Evolutionary conservation across 108 stramenopile genomes (phyloP), one percentile per base, ranked within the genome.

Genomic region (Schizochytrium sp.): DNA sequence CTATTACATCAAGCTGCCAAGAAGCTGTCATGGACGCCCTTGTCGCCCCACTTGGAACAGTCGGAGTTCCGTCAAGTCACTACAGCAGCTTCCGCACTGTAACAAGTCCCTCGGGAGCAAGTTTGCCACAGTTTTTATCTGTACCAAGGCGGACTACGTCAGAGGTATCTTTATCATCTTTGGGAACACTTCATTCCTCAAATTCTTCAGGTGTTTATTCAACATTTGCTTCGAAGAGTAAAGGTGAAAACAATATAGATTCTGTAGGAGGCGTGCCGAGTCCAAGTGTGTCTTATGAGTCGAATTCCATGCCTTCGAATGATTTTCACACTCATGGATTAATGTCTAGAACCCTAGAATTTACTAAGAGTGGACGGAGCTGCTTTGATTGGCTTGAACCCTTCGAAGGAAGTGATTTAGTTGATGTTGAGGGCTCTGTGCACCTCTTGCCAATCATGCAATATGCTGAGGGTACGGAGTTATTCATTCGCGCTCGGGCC

Each of bases 371-470:
- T 12, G 64, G 64, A 15, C 64, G 64, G 19, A 83, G 28, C 5
- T 83, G 76, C 76, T 83, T 83, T 53, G 76, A 83, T 28, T 55
- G 47, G 47, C 50, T 83, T 40, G 76, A 83, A 53, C 76, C 76
- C 12, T 83, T 83, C 53, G 76, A 83, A 28, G 53, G 76, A n/a
- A 55, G 40, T 53, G 76, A 83, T 83, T 2, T 83, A 0, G 53
- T 55, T 38, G 76, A 83, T 8, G 76, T 83, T 13, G 47, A 49
- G 28, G 76, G 76, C 47, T 55, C 50, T 2, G 28, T 55, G 45
- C 53, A 55, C 28, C 76, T 83, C 8, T 42, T 83, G 76, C 76
- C 76, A 10, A 55, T 83, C 28, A 83, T 83, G 76, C 50, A 83
- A 42, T 83, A 55, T 50, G 76, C 76, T n/a, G 50, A 83, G 76